phyloP scores from a whole-genome alignment of 768 basidiomycete genomes.

The Auriscalpium vulgare region DNA sequence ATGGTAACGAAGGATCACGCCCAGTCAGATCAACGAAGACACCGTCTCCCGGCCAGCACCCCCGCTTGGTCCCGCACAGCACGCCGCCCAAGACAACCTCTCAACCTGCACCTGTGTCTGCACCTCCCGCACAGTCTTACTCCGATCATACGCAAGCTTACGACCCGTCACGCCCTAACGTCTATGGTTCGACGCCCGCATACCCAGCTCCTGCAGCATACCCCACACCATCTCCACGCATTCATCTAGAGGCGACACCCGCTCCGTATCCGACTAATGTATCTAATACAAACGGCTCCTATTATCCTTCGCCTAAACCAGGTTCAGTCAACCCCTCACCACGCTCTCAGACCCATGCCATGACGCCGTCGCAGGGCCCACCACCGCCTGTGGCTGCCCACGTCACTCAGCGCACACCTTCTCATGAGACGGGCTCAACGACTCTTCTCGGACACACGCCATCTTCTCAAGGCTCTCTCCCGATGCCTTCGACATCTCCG shows the following conservation, averaged over 20 bases:
- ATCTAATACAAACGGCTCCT: slow-evolving; percentile 3
- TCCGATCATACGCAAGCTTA: slow-evolving; percentile 1
- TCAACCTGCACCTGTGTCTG: background rate
- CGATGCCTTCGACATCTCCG: slow-evolving; percentile 7
- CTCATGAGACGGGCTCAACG: slow-evolving; percentile 16
- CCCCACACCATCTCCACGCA: slow-evolving; percentile 9
- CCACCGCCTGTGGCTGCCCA: slow-evolving; percentile 4
- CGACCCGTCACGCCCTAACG: slow-evolving; percentile 11
- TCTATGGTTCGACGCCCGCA: slow-evolving; percentile 4
- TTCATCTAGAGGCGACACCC: slow-evolving; percentile 10
- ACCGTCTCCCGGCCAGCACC: slow-evolving; percentile 10
- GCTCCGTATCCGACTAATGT: slow-evolving; percentile 3
- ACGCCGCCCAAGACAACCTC: slow-evolving; percentile 8
- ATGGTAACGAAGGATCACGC: background rate
- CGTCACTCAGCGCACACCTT: slow-evolving; percentile 10
- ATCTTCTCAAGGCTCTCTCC: slow-evolving; percentile 12
- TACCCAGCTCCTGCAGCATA: slow-evolving; percentile 13
- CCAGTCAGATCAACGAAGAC: slow-evolving; percentile 12
- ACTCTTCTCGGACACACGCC: slow-evolving; percentile 14
- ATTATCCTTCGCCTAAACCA: slow-evolving; percentile 12
- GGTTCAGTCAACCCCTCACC: slow-evolving; percentile 12
- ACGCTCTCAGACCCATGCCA: slow-evolving; percentile 9
- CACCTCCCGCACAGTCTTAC: background rate
- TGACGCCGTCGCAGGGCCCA: slow-evolving; percentile 4
- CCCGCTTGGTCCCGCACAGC: slow-evolving; percentile 10